Conservation (phyloP, 352 stramenopile species). For the Blastocystis sp. region DNA sequence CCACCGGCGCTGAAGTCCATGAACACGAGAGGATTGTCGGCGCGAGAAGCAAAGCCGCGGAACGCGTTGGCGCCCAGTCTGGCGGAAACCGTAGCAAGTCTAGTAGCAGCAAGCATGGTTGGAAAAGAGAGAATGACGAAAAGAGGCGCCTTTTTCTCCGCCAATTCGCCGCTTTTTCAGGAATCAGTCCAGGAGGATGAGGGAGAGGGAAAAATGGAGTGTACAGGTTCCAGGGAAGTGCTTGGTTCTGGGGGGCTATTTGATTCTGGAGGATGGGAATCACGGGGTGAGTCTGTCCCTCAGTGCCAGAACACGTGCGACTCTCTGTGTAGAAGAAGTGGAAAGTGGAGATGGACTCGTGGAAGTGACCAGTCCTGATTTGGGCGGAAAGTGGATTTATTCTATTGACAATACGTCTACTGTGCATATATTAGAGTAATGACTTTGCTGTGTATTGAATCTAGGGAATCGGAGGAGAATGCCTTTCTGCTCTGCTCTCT, state of each 20-base stretch:
- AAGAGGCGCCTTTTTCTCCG: no score
- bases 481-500: background rate
- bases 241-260: constrained; percentile 4
- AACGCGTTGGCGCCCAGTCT: background rate
- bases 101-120: background rate
- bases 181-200: no score
- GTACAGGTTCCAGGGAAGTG: constrained; percentile 2
- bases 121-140: background rate
- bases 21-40: constrained; percentile 87
- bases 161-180: no score
- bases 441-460: background rate
- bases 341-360: background rate
- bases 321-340: background rate
- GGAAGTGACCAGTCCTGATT: background rate
- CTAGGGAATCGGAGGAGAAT: constrained; percentile 8
- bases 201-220: no score
- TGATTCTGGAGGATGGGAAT: constrained; percentile 36
- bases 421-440: background rate
- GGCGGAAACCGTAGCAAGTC: background rate
- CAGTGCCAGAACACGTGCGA: background rate
- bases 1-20: constrained; percentile 95
- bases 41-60: constrained; percentile 37
- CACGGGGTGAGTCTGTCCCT: background rate
- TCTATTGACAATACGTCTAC: background rate
- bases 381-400: constrained; percentile 7